phyloP scores from a whole-genome alignment of 129 eudicot species.

The Rutidosis leptorrhynchoides region DNA sequence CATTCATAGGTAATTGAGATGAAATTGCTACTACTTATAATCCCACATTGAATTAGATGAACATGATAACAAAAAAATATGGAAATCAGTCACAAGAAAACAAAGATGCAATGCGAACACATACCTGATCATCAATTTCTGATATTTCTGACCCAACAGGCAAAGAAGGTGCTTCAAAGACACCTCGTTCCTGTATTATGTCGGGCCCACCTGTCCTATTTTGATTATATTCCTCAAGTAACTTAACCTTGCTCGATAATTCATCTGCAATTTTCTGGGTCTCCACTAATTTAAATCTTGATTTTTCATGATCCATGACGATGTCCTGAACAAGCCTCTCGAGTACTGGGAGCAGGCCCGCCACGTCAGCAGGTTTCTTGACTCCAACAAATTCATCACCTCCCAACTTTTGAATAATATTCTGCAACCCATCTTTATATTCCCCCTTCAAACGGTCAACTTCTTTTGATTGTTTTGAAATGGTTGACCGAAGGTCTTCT shows the following conservation, averaged over 20 bases:
- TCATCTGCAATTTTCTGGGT: conserved; percentile 60
- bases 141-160: conserved; percentile 75
- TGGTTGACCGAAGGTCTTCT: conserved; percentile 45
- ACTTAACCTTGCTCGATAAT: conserved; percentile 60
- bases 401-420: conserved; percentile 56
- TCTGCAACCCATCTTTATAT: conserved; percentile 50
- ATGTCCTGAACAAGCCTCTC: conserved; percentile 60
- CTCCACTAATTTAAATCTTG: conserved; percentile 53
- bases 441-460: conserved; percentile 60
- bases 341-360: conserved; percentile 46
- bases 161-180: conserved; percentile 46
- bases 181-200: conserved; percentile 50
- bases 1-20: neutral
- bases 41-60: neutral
- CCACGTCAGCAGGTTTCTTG: conserved; percentile 40
- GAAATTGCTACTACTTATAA: conserved; percentile 15
- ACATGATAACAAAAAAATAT: neutral
- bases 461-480: conserved; percentile 54
- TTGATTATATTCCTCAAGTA: conserved; percentile 62
- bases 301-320: conserved; percentile 49
- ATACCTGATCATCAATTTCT: conserved; percentile 84
- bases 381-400: conserved; percentile 43
- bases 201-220: conserved; percentile 38
- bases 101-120: conserved; percentile 18
- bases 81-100: neutral